Evolutionary conservation across 805 yeast species (phyloP).

Genomic region (Candida golubevii): DNA sequence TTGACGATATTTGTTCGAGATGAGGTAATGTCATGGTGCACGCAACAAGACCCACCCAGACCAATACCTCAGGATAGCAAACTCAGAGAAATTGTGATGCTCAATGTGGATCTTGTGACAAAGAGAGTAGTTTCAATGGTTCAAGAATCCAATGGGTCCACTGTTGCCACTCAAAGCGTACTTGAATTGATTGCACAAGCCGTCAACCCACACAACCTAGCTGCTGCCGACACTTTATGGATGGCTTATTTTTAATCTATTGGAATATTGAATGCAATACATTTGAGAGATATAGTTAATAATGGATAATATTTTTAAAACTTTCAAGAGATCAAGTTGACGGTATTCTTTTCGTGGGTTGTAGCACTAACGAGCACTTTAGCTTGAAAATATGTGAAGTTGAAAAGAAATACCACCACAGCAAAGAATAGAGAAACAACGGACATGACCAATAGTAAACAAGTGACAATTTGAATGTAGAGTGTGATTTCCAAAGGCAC

Average conservation of each 20-base stretch:
- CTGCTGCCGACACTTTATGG: conserved; percentile 88
- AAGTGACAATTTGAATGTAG: conserved; percentile 23
- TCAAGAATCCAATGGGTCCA: conserved; percentile 55
- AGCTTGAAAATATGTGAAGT: conserved; percentile 3
- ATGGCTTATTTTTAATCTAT: conserved; percentile 76
- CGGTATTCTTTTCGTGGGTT: no score
- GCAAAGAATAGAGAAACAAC: conserved; percentile 17
- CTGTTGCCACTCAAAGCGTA: conserved; percentile 82
- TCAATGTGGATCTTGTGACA: conserved; percentile 80
- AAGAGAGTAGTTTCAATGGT: conserved; percentile 74
- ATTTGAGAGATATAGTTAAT: no score
- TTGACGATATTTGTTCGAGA: conserved; percentile 93
- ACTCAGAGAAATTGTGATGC: conserved; percentile 77
- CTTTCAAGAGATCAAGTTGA: no score
- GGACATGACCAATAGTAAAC: conserved; percentile 10
- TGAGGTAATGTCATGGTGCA: conserved; percentile 91
- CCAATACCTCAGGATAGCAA: conserved; percentile 81
- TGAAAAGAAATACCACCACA: conserved; percentile 5
- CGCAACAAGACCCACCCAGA: conserved; percentile 69
- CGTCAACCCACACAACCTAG: conserved; percentile 89
- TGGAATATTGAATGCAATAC: no score
- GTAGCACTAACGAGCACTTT: background rate
- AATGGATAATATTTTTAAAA: no score
- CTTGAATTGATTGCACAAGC: conserved; percentile 91
- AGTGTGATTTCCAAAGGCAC: conserved; percentile 25